Evolutionary conservation across 208 protist species (phyloP), one percentile per base, ranked within the genome.

Genomic region (Leishmania tarentolae): DNA sequence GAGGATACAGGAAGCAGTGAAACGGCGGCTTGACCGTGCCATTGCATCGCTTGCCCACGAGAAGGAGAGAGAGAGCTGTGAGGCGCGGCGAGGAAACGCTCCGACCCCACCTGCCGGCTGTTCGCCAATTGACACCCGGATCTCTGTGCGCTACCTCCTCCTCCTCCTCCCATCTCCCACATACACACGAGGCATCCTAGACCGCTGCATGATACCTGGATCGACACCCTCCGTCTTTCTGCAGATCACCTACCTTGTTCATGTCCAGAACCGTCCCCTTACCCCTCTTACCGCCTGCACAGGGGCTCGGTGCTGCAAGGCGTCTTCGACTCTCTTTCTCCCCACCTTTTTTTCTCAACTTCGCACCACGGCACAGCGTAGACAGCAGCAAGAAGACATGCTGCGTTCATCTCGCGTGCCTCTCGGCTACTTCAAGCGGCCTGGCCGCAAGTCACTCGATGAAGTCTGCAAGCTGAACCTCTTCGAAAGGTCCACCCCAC

Each of bases 361-460:
- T 40, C 28, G 24, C 66, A 47, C 66, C 21, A 31, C 66, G 40
- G 21, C 28, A 53, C 44, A 21, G 28, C n/a, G 24, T 31, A 28
- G 31, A 73, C 28, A 50, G 69, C 69, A 73, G 69, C 40, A 24
- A 50, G 40, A 35, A 28, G 69, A 50, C 37, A 94, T 95, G 92
- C 82, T 96, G 80, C 81, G 80, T 66, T 53, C 71, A 13, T 84
- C 78, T 46, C 75, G 61, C 42, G 31, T 74, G 24, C 66, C 77
- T 8, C 56, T 84, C 21, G 88, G 91, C 76, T 82, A 93, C 68
- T 93, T 96, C 76, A 95, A 96, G 80, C 69, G 78, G 40, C 92
- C 94, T 3, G 94, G 95, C 31, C 91, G 95, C 28, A 98, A 98
- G 87, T 92, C 88, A 35, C 83, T 98, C 8, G 95, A 97, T 77